phyloP scores from a whole-genome alignment of 306 rosid genomes.

The Rubus idaeus region DNA sequence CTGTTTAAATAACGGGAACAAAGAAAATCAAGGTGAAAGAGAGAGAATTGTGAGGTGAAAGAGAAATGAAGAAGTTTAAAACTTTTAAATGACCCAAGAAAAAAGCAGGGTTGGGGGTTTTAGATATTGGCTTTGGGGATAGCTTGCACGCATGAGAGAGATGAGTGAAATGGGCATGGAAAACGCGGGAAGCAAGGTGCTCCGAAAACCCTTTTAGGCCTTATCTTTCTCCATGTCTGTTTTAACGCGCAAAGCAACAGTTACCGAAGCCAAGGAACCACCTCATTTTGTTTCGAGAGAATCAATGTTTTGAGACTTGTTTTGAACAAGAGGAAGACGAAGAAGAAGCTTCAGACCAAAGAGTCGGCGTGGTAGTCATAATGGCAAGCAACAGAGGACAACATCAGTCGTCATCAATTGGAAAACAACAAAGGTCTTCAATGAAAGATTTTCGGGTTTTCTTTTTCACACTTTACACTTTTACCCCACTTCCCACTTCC shows the following conservation, averaged over 20 bases:
- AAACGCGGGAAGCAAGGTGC: constrained; percentile 68
- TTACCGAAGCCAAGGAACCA: constrained; percentile 6
- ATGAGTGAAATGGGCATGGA: constrained; percentile 46
- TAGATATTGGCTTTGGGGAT: constrained; percentile 38
- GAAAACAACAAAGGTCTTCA: background rate
- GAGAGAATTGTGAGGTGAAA: constrained; percentile 44
- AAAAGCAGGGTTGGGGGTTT: constrained; percentile 21
- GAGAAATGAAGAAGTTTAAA: constrained; percentile 24
- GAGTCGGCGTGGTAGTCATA: background rate
- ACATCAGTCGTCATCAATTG: background rate
- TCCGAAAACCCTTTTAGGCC: background rate
- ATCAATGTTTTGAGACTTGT: background rate
- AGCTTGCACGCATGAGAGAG: constrained; percentile 87
- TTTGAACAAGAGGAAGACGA: background rate
- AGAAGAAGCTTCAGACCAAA: background rate
- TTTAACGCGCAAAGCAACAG: constrained; percentile 55
- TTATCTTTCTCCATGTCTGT: constrained; percentile 18
- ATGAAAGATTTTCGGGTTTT: background rate
- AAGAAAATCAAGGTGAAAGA: background rate
- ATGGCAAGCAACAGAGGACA: constrained; percentile 6
- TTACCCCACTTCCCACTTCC: background rate
- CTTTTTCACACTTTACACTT: background rate
- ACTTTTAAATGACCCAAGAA: constrained; percentile 36
- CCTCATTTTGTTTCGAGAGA: background rate
- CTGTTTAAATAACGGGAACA: constrained; percentile 8